Evolutionary conservation across 495 filamentous ascomycete species (phyloP).

Genomic region (Immersiella caudata): DNA sequence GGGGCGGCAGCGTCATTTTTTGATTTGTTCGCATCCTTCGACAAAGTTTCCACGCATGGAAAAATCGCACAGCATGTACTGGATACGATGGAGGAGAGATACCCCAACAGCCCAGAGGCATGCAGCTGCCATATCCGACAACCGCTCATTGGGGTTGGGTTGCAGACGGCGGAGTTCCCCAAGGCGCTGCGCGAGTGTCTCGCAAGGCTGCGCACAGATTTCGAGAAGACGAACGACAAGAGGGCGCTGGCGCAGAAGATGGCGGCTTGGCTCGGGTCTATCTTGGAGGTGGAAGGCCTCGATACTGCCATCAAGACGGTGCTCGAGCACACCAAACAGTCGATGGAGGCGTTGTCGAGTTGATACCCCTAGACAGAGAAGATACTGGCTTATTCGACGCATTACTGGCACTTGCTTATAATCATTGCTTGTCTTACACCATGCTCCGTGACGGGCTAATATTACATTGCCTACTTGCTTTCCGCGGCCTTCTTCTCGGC

Average conservation of each 20-base stretch:
- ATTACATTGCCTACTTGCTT: neutral
- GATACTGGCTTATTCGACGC: neutral
- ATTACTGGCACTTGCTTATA: constrained; percentile 1
- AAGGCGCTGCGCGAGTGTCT: constrained; percentile 66
- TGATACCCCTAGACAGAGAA: constrained; percentile 30
- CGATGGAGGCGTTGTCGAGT: constrained; percentile 29
- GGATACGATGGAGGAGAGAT: constrained; percentile 59
- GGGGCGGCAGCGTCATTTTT: constrained; percentile 75
- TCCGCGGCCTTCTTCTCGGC: constrained; percentile 43
- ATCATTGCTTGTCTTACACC: neutral
- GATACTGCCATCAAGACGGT: constrained; percentile 70
- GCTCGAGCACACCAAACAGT: constrained; percentile 56
- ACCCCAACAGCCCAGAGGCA: constrained; percentile 61
- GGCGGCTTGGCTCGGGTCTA: constrained; percentile 59
- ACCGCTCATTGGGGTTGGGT: constrained; percentile 66
- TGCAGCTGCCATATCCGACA: constrained; percentile 71
- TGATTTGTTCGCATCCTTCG: constrained; percentile 71
- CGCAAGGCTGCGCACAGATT: constrained; percentile 54
- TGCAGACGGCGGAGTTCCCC: constrained; percentile 71
- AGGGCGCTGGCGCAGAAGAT: constrained; percentile 57
- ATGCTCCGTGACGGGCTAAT: neutral
- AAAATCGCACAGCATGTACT: constrained; percentile 80
- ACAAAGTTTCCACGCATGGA: constrained; percentile 60
- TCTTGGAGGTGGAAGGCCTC: constrained; percentile 59
- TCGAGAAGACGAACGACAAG: constrained; percentile 47